Base-by-base conservation (phyloP, 495 filamentous ascomycete species). In the Penicillium nucicola region DNA sequence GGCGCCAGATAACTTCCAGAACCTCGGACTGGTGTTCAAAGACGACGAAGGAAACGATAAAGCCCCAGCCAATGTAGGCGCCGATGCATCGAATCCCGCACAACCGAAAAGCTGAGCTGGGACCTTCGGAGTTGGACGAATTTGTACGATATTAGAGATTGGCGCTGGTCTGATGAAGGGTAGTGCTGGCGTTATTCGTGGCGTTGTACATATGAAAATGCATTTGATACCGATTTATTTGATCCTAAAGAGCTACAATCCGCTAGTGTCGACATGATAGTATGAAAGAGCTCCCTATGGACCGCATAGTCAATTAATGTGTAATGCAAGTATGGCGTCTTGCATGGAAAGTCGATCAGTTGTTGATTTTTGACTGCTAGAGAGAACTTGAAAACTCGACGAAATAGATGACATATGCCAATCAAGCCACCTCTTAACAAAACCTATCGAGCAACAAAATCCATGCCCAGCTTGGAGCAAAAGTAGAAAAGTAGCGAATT, bases 1-100 rank as follows among this genome's bases (percentile, higher is more conserved):
- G 93, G 90, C 90, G 15, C 88, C 82, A 44, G 93, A 98, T 61
- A 84, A 92, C 45, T 89, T 97, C 61, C 87, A 87, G 69, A 98
- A 98, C 56, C 75, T 98, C 19, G 93, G 93, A 1, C 91, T 95
- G 50, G 71, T 73, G 11, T 88, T 89, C 23, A 70, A 78, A 36
- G 64, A 77, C 8, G 59, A 66, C 10, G 52, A 60, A 46, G n/a
- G 42, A 9, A 56, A 60, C 22, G 35, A 34, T 10, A 37, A 34
- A 10, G 14, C 50, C 0, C 28, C 55, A 13, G 18, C 43, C 10
- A 37, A 33, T 9, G 13, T 37, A 41, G 10, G 17, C 13, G 32
- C 46, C 32, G 17, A 13, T 2, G 4, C 25, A 8, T 4, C 25
- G 14, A 35, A 40, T 40, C 12, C 47, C 19, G 15, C 53, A 14